These are phyloP conservation scores for Cyathus striatus DNA, from an alignment of 768 basidiomycete species.

Conservation along the genomic window DNA sequence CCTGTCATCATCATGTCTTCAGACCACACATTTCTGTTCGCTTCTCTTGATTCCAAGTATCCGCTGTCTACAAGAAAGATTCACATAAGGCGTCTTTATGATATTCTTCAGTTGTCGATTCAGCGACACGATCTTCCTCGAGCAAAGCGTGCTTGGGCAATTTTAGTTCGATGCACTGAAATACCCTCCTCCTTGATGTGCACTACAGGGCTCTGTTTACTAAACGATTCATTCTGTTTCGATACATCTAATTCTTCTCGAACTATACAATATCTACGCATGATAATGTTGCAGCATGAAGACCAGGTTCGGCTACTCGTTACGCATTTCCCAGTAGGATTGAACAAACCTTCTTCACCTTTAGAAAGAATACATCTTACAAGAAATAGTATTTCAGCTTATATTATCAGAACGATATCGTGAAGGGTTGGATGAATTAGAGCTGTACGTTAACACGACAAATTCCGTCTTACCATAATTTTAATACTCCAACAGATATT, in stretches of 20 bases:
- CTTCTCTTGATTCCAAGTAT: slow-evolving; percentile 42
- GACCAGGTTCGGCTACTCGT: slow-evolving; percentile 48
- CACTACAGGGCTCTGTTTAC: slow-evolving; percentile 58
- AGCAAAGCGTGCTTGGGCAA: slow-evolving; percentile 68
- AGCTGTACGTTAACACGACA: slow-evolving; percentile 79
- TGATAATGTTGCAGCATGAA: slow-evolving; percentile 66
- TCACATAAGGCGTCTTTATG: slow-evolving; percentile 71
- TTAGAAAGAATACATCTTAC: slow-evolving; percentile 71
- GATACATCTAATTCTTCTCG: slow-evolving; percentile 20
- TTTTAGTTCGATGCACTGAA: slow-evolving; percentile 75
- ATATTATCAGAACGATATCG: slow-evolving; percentile 51
- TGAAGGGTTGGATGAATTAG: slow-evolving; percentile 80
- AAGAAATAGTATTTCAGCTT: slow-evolving; percentile 68
- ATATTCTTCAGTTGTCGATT: slow-evolving; percentile 67
- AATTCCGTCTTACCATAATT: slow-evolving; percentile 4
- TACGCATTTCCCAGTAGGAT: not conserved
- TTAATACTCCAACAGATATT: slow-evolving; percentile 47
- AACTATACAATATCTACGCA: slow-evolving; percentile 55
- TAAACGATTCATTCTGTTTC: slow-evolving; percentile 28
- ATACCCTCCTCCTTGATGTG: slow-evolving; percentile 70
- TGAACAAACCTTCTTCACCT: no score
- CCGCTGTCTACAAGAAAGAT: slow-evolving; percentile 56
- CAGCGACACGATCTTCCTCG: slow-evolving; percentile 60
- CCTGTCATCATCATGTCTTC: slow-evolving; percentile 22
- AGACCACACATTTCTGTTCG: slow-evolving; percentile 56